phyloP scores from a whole-genome alignment of 352 stramenopile genomes.

The Elongisporangium undulatum region DNA sequence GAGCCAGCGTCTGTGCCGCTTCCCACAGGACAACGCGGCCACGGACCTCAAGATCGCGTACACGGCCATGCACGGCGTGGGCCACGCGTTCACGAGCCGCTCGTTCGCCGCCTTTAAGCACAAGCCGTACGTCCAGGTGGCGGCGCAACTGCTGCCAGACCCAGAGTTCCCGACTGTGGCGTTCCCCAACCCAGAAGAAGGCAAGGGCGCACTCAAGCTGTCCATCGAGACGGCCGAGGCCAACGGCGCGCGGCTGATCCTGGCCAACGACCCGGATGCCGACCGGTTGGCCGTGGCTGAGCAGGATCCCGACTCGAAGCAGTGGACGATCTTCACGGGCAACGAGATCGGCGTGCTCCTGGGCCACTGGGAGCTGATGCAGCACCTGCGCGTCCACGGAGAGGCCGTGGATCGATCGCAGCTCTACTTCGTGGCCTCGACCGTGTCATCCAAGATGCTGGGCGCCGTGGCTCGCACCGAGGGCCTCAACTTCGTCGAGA shows the following conservation, averaged over 20 bases:
- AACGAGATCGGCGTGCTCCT: constrained; percentile 98
- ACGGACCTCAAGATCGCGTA: constrained; percentile 88
- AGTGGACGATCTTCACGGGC: constrained; percentile 96
- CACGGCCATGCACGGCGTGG: constrained; percentile 98
- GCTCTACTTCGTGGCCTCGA: constrained; percentile 92
- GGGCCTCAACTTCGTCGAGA: constrained; percentile 96
- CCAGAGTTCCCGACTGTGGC: constrained; percentile 95
- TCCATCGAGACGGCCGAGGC: constrained; percentile 88
- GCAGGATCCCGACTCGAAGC: constrained; percentile 49
- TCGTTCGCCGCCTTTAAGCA: constrained; percentile 90
- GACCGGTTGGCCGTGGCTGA: constrained; percentile 97
- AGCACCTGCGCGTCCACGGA: constrained; percentile 56
- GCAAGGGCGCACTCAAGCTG: constrained; percentile 94
- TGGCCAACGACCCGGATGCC: constrained; percentile 98
- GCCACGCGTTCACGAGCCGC: constrained; percentile 87
- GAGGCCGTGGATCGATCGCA: constrained; percentile 43
- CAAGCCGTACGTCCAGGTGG: constrained; percentile 83
- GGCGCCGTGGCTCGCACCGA: constrained; percentile 87
- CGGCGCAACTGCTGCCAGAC: constrained; percentile 90
- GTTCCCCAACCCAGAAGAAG: constrained; percentile 98
- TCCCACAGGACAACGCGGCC: constrained; percentile 51
- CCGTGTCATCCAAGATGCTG: constrained; percentile 97
- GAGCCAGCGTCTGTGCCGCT: constrained; percentile 52
- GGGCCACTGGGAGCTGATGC: constrained; percentile 88
- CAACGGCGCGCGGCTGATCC: constrained; percentile 77